Percentiles rank a stretch among this genome's conserved stretches.
These are phyloP conservation scores for Paramecium pentaurelia DNA, from an alignment of 73 alveolate genomes.

Conservation along the genomic window DNA sequence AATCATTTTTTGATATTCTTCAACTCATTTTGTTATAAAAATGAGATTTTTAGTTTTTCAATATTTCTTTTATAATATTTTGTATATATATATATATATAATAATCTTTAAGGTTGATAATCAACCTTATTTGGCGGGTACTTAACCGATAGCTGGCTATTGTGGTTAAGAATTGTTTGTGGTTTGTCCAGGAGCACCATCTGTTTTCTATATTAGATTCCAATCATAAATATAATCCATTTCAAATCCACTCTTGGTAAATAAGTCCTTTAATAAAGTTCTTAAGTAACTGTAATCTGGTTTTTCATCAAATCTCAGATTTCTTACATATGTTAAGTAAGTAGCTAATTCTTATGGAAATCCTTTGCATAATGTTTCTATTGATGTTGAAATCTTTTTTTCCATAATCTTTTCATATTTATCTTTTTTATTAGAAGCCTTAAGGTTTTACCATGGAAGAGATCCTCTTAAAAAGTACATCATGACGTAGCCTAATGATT, in stretches of 20 bases:
- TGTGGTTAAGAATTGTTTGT: not conserved
- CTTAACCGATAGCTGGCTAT: not conserved
- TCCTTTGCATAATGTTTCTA: constrained; percentile 76
- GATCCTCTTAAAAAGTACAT: constrained; percentile 85
- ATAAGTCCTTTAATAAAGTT: constrained; percentile 51
- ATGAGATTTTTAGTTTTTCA: not conserved
- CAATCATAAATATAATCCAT: constrained; percentile 59
- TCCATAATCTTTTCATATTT: constrained; percentile 85
- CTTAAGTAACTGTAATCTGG: constrained; percentile 86
- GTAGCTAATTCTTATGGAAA: constrained; percentile 81
- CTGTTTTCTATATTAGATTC: constrained; percentile 44
- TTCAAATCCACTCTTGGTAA: constrained; percentile 53
- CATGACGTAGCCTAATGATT: constrained; percentile 87
- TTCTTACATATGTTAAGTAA: constrained; percentile 77
- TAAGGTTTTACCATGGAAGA: constrained; percentile 94
- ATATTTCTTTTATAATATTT: not conserved
- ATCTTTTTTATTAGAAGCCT: constrained; percentile 81
- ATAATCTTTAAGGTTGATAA: not conserved
- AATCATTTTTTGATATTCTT: not conserved
- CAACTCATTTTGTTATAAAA: not conserved
- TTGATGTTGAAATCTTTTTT: constrained; percentile 81
- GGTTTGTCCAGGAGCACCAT: not conserved
- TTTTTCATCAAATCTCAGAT: constrained; percentile 85
- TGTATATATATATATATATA: not conserved
- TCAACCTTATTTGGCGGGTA: not conserved